Base-by-base conservation (phyloP, 2,329 filamentous ascomycete genomes). In the Xylariaceae sp. region DNA sequence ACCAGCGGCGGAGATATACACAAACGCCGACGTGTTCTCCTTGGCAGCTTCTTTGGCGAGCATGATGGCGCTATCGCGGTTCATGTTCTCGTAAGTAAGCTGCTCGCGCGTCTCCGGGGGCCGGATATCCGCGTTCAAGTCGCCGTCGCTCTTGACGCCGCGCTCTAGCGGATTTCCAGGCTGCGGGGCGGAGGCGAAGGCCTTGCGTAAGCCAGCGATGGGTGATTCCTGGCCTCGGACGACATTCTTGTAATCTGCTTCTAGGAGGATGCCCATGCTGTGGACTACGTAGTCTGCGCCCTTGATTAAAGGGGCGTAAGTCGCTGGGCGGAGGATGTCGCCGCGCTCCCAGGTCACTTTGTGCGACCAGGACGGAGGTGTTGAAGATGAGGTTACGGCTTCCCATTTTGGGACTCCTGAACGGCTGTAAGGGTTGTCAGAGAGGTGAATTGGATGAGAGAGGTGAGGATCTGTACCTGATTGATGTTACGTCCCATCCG, bases 201-300 rank as follows among this genome's bases (percentile, higher is more conserved):
- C 89, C 61, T 86, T 85, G 54, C 82, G 81, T 12, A 99, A 74
- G 1, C 90, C 92, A 6, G 82, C 71, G 45, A 95, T 71, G n/a
- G 90, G 83, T 0, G 88, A 90, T 62, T 96, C 91, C 52, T 81
- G 83, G 44, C 94, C 94, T 17, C 83, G 86, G 22, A 99, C 67
- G 14, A 96, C 86, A 59, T 87, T 88, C 72, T 99, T 99, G 81
- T 99, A 99, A 75, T 99, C 94, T 44, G 91, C 90, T 74, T 99
- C 94, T 10, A 99, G 81, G 15, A 99, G 78, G 61, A 99, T 96
- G 10, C 94, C 94, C 86, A 97, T 91, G 63, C 81, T 90, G 76
- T 99, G 94, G 42, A 99, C 86, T 22, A 97, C 91, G 49, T 85
- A 91, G 67, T 90, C 83, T 53, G 90, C 89, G 49, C 81, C 82